Evolutionary conservation across 73 alveolate species (phyloP), one percentile per base, ranked within the genome.

Genomic region (Stentor coeruleus): DNA sequence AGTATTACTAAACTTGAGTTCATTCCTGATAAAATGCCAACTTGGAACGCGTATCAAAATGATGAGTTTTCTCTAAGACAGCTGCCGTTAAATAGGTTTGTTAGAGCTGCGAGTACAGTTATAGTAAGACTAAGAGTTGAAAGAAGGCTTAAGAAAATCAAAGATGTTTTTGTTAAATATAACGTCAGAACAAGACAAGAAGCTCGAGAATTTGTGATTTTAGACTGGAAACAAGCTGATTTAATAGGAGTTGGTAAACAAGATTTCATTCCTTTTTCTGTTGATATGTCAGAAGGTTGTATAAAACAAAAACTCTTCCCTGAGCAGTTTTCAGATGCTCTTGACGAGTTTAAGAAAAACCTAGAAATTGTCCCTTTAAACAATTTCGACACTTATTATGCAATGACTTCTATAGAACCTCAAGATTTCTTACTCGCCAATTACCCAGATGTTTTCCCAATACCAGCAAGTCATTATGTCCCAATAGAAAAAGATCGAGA

Each of bases 191-290:
- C 57, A 35, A 74, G 94, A 74, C 97, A 89, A 38, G 96, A 94
- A 80, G 92, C 89, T 57, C 91, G 91, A 59, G 83, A 85, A 74
- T 85, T 88, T 88, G 95, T 95, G 37, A 92, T 86, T 58, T 91
- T 88, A 82, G 99, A 95, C 87, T 95, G 99, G 98, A 93, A 93
- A 80, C 76, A 79, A 84, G 98, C 96, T 38, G 89, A 90, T 72
- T 92, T 88, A 87, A 60, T 90, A 11, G 92, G 92, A 84, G 59
- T 87, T 39, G 95, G 89, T 74, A 95, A 85, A n/a, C 81, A 59
- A 36, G 96, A 94, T 82, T 86, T 89, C 82, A 82, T 89, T 85
- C 90, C 89, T 76, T 77, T 82, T 84, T 81, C 82, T 82, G 85
- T 89, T 60, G 59, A 74, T 3, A 83, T 86, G 35, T 87, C 89